Conservation (phyloP, 2,329 filamentous ascomycete genomes). For the Fusarium avenaceum region DNA sequence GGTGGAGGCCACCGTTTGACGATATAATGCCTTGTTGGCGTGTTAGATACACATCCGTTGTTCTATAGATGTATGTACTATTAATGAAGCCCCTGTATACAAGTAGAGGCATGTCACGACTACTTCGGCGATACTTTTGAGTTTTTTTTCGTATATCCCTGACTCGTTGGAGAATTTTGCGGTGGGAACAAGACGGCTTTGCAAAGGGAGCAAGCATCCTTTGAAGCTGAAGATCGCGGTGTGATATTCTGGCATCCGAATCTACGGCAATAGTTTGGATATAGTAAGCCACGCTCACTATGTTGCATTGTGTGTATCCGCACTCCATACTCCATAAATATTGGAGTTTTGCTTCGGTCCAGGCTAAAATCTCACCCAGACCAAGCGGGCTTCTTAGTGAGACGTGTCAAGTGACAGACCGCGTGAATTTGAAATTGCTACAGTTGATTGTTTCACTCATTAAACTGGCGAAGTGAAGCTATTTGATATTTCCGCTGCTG, state of each 20-base stretch:
- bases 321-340: background rate
- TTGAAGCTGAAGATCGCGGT: slow-evolving; percentile 7
- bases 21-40: slow-evolving; percentile 17
- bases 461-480: background rate
- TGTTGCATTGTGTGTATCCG: background rate
- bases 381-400: slow-evolving; percentile 13
- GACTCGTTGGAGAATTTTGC: background rate
- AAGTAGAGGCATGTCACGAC: slow-evolving; percentile 19
- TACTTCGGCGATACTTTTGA: slow-evolving; percentile 28
- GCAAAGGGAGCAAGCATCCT: background rate
- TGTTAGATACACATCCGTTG: slow-evolving; percentile 31
- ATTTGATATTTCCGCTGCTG: background rate
- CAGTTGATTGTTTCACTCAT: background rate
- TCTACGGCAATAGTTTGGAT: slow-evolving; percentile 16
- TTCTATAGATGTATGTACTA: slow-evolving; percentile 16
- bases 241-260: slow-evolving; percentile 8
- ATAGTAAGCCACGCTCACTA: background rate
- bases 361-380: slow-evolving; percentile 34
- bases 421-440: slow-evolving; percentile 1
- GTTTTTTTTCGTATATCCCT: background rate
- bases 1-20: slow-evolving; percentile 15
- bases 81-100: slow-evolving; percentile 19
- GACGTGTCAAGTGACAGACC: slow-evolving; percentile 14
- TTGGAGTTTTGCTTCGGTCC: slow-evolving; percentile 7
- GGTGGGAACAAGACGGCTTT: slow-evolving; percentile 31